Evolutionary conservation across 176 grass and related monocot species (phyloP).

Genomic region (Musa troglodytarum): DNA sequence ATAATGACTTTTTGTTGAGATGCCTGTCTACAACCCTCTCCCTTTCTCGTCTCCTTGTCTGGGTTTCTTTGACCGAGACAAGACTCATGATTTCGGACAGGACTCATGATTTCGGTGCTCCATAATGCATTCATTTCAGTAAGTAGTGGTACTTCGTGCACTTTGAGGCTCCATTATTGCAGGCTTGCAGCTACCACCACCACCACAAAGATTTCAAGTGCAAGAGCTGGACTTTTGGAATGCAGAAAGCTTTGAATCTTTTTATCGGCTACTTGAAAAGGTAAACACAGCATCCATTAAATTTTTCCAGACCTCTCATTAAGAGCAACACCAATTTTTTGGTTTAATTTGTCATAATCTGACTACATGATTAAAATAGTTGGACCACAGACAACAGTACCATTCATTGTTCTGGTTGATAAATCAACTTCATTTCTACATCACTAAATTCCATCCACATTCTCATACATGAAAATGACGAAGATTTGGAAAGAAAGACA

Average conservation of each 20-base stretch:
- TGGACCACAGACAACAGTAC: neutral
- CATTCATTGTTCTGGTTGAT: neutral
- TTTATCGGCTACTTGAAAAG: neutral
- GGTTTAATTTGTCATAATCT: too few relatives aligned
- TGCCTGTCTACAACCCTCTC: neutral
- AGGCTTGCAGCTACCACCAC: neutral
- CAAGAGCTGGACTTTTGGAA: neutral
- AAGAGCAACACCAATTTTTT: too few relatives aligned
- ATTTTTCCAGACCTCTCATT: too few relatives aligned
- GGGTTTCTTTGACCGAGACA: neutral
- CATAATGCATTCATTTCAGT: constrained; percentile 3
- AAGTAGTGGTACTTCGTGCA: neutral
- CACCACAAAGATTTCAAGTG: neutral
- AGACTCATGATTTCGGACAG: neutral
- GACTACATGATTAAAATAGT: neutral
- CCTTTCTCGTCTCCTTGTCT: neutral
- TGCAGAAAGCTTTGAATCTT: neutral
- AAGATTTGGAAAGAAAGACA: neutral
- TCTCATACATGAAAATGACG: neutral
- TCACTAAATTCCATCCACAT: neutral
- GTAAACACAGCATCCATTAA: neutral
- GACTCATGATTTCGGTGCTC: neutral
- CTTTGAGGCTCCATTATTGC: constrained; percentile 1
- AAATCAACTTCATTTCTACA: neutral
- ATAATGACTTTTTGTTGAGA: too few relatives aligned